A percentile compares a stretch with the other conserved stretches of the same genome.
These are phyloP conservation scores for Rhizopogon vulgaris DNA, from an alignment of 768 basidiomycete species.

Conservation along the genomic window DNA sequence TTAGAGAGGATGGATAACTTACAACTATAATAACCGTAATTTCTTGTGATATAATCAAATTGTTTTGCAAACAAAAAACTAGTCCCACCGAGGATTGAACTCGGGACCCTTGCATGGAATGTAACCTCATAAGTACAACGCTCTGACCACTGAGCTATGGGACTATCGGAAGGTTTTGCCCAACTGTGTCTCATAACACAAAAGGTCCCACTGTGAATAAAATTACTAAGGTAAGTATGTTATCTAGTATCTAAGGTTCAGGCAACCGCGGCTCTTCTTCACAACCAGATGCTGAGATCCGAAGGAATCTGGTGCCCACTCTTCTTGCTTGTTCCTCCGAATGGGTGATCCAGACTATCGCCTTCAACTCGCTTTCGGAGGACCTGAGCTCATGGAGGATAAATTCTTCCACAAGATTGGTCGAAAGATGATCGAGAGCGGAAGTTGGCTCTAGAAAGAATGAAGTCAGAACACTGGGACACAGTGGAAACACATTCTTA, in stretches of 20 bases:
- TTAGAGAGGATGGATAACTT: constrained; percentile 4
- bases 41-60: neutral
- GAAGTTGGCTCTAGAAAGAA: constrained; percentile 73
- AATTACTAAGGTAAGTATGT: too few species aligned
- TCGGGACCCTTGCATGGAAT: constrained; percentile 55
- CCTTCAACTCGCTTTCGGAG: constrained; percentile 49
- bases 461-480: neutral
- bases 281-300: constrained; percentile 38
- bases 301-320: constrained; percentile 65
- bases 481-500: constrained; percentile 25
- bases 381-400: constrained; percentile 48
- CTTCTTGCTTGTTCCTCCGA: constrained; percentile 73
- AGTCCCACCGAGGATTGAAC: constrained; percentile 60
- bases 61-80: constrained; percentile 24
- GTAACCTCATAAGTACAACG: constrained; percentile 57
- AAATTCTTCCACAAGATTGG: constrained; percentile 57
- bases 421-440: constrained; percentile 70
- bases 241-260: constrained; percentile 24
- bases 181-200: neutral
- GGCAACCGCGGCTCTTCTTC: constrained; percentile 30
- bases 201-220: too few species aligned
- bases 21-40: constrained; percentile 5
- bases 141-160: constrained; percentile 61
- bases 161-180: constrained; percentile 18
- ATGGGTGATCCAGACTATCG: constrained; percentile 85